Percentiles rank a stretch among this genome's conserved stretches.
Evolutionary conservation across 208 protist species (phyloP).

Genomic region (Crithidia expoeki): DNA sequence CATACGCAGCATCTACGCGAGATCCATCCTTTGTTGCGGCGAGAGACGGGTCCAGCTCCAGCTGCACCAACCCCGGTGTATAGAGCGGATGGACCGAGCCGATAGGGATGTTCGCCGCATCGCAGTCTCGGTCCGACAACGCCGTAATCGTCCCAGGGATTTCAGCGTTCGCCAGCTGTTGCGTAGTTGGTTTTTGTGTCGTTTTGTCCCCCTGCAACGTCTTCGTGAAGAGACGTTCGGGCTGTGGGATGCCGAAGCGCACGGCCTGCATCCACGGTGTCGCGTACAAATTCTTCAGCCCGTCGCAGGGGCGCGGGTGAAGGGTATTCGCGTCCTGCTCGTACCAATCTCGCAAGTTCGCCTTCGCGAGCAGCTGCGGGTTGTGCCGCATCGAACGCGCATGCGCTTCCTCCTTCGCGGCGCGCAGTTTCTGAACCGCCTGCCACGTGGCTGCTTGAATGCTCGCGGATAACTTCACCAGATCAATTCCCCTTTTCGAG

Average conservation of each 20-base stretch:
- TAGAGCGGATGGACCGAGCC: constrained; percentile 74
- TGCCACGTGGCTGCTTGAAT: constrained; percentile 76
- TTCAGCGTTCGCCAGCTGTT: no score
- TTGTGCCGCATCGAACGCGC: constrained; percentile 64
- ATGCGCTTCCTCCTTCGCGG: constrained; percentile 76
- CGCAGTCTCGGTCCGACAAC: constrained; percentile 50
- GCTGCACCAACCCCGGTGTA: constrained; percentile 66
- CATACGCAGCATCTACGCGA: constrained; percentile 38
- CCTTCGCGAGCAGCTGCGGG: constrained; percentile 43
- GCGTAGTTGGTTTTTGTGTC: neutral
- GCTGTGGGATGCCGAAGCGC: constrained; percentile 57
- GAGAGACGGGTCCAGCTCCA: constrained; percentile 43
- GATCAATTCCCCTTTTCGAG: constrained; percentile 37
- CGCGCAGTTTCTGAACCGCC: constrained; percentile 59
- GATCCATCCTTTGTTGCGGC: constrained; percentile 9
- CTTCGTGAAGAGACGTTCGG: constrained; percentile 14
- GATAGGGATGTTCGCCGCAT: constrained; percentile 63
- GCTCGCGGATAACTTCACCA: constrained; percentile 59
- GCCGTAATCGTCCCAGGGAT: constrained; percentile 22
- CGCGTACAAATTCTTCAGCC: constrained; percentile 53
- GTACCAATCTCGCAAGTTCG: constrained; percentile 71
- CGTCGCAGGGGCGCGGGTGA: constrained; percentile 58
- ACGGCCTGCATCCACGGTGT: constrained; percentile 86
- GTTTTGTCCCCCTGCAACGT: neutral
- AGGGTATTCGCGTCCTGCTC: constrained; percentile 77